Evolutionary conservation across 2,329 filamentous ascomycete species (phyloP).

Genomic region (Hirsutella thompsonii): DNA sequence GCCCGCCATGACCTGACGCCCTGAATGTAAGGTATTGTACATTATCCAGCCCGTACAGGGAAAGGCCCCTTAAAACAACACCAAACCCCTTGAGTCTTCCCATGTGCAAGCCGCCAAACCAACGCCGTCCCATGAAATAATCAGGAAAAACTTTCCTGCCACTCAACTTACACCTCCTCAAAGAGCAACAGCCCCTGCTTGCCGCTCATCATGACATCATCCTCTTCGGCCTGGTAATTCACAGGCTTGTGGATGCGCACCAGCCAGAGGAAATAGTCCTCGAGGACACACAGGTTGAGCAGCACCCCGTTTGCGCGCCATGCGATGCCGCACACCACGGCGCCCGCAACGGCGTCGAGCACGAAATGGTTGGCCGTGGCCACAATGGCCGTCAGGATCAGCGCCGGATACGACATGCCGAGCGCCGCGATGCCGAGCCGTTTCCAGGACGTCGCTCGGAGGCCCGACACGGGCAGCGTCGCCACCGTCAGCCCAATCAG

Average conservation of each 20-base stretch:
- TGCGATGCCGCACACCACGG: slow-evolving; percentile 48
- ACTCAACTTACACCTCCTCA: not conserved
- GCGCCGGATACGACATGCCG: slow-evolving; percentile 50
- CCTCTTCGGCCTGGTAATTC: slow-evolving; percentile 23
- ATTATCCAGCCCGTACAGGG: too few relatives aligned
- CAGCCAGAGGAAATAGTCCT: slow-evolving; percentile 54
- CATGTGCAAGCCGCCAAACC: not conserved
- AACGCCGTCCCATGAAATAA: not conserved
- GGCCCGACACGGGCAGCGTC: slow-evolving; percentile 46
- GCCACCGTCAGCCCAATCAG: slow-evolving; percentile 59
- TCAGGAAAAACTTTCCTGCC: not conserved
- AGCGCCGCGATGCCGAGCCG: slow-evolving; percentile 29
- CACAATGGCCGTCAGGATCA: slow-evolving; percentile 55
- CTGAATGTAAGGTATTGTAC: too few relatives aligned
- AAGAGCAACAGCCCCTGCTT: not conserved
- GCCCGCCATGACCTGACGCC: too few relatives aligned
- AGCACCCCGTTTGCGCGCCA: slow-evolving; percentile 44
- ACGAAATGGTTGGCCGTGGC: slow-evolving; percentile 64
- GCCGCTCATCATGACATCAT: slow-evolving; percentile 2
- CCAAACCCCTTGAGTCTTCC: too few relatives aligned
- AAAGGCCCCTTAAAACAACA: too few relatives aligned
- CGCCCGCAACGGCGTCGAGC: slow-evolving; percentile 57
- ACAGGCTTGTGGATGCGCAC: slow-evolving; percentile 53
- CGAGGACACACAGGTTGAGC: slow-evolving; percentile 50
- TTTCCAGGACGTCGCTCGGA: slow-evolving; percentile 36